phyloP scores from a whole-genome alignment of 805 yeast genomes.

The Pichia gijzeniarum region DNA sequence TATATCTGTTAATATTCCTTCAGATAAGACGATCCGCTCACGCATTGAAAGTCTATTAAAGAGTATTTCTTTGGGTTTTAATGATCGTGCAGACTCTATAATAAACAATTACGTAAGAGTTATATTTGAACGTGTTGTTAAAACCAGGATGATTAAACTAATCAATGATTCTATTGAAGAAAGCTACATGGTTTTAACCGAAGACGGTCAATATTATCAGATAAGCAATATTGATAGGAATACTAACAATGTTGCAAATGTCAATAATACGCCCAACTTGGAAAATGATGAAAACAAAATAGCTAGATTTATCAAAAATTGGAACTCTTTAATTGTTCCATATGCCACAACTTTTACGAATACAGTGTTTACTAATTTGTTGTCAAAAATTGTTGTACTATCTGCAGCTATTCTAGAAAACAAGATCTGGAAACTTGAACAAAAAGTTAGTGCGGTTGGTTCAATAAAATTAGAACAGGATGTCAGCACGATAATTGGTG shows the following conservation, averaged over 20 bases:
- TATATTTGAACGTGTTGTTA: conserved; percentile 34
- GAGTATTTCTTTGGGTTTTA: conserved; percentile 8
- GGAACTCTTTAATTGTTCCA: conserved; percentile 63
- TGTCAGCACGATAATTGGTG: conserved; percentile 63
- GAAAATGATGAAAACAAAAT: conserved; percentile 1
- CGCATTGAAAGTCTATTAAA: conserved; percentile 6
- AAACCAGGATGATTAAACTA: conserved; percentile 30
- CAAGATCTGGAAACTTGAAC: conserved; percentile 58
- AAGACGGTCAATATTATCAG: conserved; percentile 12
- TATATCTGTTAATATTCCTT: conserved; percentile 18
- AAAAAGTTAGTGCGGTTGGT: conserved; percentile 74
- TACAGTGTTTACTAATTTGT: conserved; percentile 44
- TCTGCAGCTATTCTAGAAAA: conserved; percentile 56
- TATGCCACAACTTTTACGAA: conserved; percentile 35
- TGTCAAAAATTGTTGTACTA: conserved; percentile 43
- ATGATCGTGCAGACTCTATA: conserved; percentile 17
- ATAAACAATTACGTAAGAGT: conserved; percentile 38
- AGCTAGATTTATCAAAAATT: conserved; percentile 48
- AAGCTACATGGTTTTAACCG: conserved; percentile 32
- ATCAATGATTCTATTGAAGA: conserved; percentile 34
- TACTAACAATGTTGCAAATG: not conserved
- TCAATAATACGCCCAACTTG: not conserved
- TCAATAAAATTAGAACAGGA: conserved; percentile 80
- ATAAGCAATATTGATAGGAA: not conserved
- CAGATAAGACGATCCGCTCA: conserved; percentile 2